Percentiles rank a stretch among this genome's conserved stretches.
These are phyloP conservation scores for Inga leiocalycina DNA, from an alignment of 306 rosid species.

Conservation along the genomic window DNA sequence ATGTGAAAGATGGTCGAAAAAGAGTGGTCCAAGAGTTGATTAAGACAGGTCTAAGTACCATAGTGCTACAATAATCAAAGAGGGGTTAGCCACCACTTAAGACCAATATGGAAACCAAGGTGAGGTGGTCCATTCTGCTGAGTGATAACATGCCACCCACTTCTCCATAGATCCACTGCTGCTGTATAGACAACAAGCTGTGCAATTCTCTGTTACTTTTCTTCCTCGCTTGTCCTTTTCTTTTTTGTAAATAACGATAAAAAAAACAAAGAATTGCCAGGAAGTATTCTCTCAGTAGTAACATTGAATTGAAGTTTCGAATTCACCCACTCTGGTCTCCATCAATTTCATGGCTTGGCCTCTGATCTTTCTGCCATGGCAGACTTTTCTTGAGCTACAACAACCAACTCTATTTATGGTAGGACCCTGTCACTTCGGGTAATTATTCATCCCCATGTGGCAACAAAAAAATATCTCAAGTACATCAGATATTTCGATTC, in stretches of 20 bases:
- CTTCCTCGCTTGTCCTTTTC: neutral
- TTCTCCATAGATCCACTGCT: slow-evolving; percentile 22
- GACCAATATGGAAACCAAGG: slow-evolving; percentile 35
- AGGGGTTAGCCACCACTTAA: slow-evolving; percentile 31
- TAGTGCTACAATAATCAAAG: slow-evolving; percentile 33
- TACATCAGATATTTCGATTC: neutral
- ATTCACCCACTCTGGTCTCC: neutral
- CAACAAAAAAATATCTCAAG: neutral
- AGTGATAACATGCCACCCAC: neutral
- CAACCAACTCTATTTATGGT: slow-evolving; percentile 9
- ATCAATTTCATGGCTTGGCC: slow-evolving; percentile 10
- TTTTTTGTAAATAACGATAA: neutral
- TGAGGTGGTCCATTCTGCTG: slow-evolving; percentile 45
- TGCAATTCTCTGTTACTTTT: neutral
- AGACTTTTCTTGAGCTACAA: slow-evolving; percentile 1
- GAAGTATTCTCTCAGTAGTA: neutral
- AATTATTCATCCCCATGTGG: neutral
- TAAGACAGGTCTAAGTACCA: slow-evolving; percentile 33
- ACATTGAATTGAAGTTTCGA: neutral
- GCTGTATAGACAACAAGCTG: slow-evolving; percentile 1
- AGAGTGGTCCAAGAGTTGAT: slow-evolving; percentile 39
- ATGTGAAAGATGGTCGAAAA: neutral
- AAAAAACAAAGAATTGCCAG: neutral
- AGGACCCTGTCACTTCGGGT: neutral
- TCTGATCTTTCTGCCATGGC: neutral